These are phyloP conservation scores for Sarocladiaceae sp. DNA, from an alignment of 2,329 filamentous ascomycete species.

Conservation along the genomic window DNA sequence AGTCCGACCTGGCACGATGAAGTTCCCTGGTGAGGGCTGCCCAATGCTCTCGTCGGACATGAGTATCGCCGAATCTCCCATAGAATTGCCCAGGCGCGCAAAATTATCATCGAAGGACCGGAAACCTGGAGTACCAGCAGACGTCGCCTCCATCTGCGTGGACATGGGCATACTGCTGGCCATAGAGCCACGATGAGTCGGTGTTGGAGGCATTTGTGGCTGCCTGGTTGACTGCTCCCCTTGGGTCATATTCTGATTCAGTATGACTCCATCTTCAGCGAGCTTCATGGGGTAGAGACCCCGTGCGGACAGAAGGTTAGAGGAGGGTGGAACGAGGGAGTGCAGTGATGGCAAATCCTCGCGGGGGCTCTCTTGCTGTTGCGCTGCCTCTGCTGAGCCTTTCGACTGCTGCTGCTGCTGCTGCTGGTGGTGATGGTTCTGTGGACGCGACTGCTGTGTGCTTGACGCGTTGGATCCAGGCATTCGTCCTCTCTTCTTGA, in stretches of 20 bases:
- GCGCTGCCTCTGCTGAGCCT: neutral
- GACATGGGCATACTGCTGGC: neutral
- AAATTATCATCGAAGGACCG: conserved; percentile 5
- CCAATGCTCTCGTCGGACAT: conserved; percentile 22
- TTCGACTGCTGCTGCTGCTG: neutral
- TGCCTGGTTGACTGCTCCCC: neutral
- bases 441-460: conserved; percentile 3
- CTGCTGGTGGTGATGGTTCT: conserved; percentile 1
- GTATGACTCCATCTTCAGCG: conserved; percentile 3
- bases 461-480: conserved; percentile 17
- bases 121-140: neutral
- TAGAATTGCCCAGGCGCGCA: conserved; percentile 8
- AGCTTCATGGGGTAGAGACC: conserved; percentile 7
- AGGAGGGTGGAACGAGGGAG: neutral
- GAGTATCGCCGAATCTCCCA: conserved; percentile 17
- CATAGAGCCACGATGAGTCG: neutral
- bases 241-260: conserved; percentile 2
- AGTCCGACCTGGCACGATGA: neutral
- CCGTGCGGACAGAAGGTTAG: neutral
- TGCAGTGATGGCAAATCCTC: conserved; percentile 5
- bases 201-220: neutral
- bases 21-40: conserved; percentile 21
- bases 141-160: neutral
- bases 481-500: conserved; percentile 30
- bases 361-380: neutral